Conservation (phyloP, 2,329 filamentous ascomycete species). For the Aspergillus ibericus region DNA sequence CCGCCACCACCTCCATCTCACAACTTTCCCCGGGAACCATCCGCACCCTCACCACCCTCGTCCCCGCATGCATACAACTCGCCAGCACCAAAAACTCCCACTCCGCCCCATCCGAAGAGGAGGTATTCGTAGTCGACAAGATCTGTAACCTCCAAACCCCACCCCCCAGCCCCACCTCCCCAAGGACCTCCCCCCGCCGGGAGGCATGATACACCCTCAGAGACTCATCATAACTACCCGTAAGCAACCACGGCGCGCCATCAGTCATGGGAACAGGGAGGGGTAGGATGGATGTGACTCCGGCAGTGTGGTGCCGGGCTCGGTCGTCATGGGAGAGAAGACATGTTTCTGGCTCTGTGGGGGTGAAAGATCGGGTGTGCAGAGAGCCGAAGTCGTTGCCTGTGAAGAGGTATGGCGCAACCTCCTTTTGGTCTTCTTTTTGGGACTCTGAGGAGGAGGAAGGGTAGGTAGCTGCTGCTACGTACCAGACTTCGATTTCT, state of each 20-base stretch:
- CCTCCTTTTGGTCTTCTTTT: background rate
- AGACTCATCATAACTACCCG: conserved; percentile 88
- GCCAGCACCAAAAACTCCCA: conserved; percentile 62
- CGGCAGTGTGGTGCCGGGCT: conserved; percentile 68
- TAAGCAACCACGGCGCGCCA: conserved; percentile 64
- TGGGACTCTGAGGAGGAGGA: background rate
- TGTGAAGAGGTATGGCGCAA: conserved; percentile 35
- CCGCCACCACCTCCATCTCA: conserved; percentile 64
- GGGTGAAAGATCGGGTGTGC: conserved; percentile 31
- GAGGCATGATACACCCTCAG: conserved; percentile 61
- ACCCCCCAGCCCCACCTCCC: conserved; percentile 67
- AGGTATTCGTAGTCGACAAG: conserved; percentile 21
- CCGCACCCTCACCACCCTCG: conserved; percentile 59
- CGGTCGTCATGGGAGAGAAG: conserved; percentile 45
- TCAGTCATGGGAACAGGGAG: conserved; percentile 49
- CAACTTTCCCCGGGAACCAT: conserved; percentile 43
- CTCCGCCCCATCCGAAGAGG: background rate
- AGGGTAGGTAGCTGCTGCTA: conserved; percentile 30
- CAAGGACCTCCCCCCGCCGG: conserved; percentile 53
- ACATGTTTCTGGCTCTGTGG: background rate
- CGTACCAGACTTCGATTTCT: conserved; percentile 43
- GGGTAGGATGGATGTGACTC: conserved; percentile 83
- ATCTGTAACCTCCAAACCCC: conserved; percentile 86
- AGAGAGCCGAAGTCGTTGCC: conserved; percentile 43
- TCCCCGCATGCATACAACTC: conserved; percentile 92